A percentile compares a stretch with the other conserved stretches of the same genome.
Conservation (phyloP, 495 filamentous ascomycete genomes). For the Aspergillus panamensis region DNA sequence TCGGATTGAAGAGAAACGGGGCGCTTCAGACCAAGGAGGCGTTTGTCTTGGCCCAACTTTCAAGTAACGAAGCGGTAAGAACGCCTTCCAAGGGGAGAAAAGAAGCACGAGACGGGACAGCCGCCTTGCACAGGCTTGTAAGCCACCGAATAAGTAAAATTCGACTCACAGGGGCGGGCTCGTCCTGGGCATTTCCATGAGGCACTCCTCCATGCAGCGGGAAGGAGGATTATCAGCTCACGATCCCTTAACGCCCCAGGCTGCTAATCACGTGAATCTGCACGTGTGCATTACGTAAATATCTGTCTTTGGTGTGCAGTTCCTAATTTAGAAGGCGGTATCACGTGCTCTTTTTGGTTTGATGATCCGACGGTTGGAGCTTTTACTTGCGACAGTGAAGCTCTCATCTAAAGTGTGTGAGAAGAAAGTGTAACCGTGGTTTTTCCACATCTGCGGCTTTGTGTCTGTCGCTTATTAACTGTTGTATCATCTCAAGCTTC, state of each 20-base stretch:
- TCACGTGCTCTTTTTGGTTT: slow-evolving; percentile 22
- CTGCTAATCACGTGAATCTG: slow-evolving; percentile 20
- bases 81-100: slow-evolving; percentile 25
- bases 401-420: not conserved
- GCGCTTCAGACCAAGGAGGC: slow-evolving; percentile 34
- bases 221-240: slow-evolving; percentile 31
- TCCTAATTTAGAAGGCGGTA: slow-evolving; percentile 13
- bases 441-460: not conserved
- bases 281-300: slow-evolving; percentile 19
- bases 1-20: slow-evolving; percentile 6
- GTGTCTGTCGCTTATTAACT: not conserved
- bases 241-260: slow-evolving; percentile 22
- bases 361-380: slow-evolving; percentile 16
- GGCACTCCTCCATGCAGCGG: slow-evolving; percentile 24
- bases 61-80: slow-evolving; percentile 32
- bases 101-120: slow-evolving; percentile 34
- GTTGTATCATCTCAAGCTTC: not conserved
- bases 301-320: not conserved
- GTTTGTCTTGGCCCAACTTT: slow-evolving; percentile 33
- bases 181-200: slow-evolving; percentile 30
- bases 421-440: not conserved
- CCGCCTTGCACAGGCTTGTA: slow-evolving; percentile 39
- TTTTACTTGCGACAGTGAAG: slow-evolving; percentile 10
- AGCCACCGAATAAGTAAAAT: slow-evolving; percentile 29
- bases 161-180: slow-evolving; percentile 25